Evolutionary conservation across 768 basidiomycete species (phyloP), one percentile per base, ranked within the genome.

Genomic region (Suillus subalutaceus): DNA sequence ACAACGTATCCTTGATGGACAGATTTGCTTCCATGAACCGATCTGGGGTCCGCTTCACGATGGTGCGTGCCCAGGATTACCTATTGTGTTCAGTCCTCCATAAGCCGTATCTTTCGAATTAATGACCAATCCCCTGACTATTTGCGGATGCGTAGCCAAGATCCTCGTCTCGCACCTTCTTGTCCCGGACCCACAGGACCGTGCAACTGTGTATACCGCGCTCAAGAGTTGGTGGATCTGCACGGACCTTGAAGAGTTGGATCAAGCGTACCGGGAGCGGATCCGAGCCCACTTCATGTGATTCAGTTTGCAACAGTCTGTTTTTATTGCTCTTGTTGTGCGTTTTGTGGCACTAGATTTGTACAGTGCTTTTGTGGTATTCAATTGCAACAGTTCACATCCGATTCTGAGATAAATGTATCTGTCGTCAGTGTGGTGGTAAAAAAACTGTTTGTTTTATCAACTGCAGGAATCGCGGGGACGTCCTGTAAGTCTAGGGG

Each of bases 141-240:
- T 18, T 53, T 40, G 38, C 6, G 62, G 52, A n/a, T 37, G 8
- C 41, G 43, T 70, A 92, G 93, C 92, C 16, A 84, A 82, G 69
- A 74, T 73, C 13, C 82, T 94, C 8, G 87, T 91, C 57, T 74
- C 77, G 38, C 78, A 83, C n/a, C 81, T 95, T 57, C 84, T 94
- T 50, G 76, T 87, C 63, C 84, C 86, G 59, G 81, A 91, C 69
- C 82, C 84, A 65, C 75, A 75, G 30, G 75, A 82, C 53, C 88
- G 93, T 20, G 86, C 87, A 20, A 93, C 90, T 0, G 86, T 92
- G 37, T 74, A 83, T 44, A 76, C 78, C 65, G 90, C 92, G 2
- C 79, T 93, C 59, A 74, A 83, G 66, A 86, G 85, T 74, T 68
- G 71, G 37, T 95, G 93, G 93, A 92, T 95, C 66, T 72, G 74